These are phyloP conservation scores for Acer saccharum DNA, from an alignment of 345 rosid genomes.

Conservation along the genomic window DNA sequence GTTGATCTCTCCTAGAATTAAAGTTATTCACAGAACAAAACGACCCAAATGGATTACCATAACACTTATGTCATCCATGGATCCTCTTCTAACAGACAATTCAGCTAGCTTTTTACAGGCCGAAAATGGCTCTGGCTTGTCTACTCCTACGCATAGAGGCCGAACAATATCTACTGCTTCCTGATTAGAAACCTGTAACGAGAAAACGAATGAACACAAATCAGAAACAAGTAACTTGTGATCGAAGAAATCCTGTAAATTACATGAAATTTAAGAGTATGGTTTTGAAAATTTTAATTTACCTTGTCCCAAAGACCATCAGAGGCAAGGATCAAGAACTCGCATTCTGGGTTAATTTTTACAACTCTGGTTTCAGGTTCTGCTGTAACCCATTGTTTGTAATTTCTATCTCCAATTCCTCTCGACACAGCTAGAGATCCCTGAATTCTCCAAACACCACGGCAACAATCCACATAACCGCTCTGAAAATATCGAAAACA, in stretches of 20 bases:
- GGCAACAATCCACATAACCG: slow-evolving; percentile 74
- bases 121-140: slow-evolving; percentile 36
- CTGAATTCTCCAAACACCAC: slow-evolving; percentile 81
- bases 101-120: slow-evolving; percentile 79
- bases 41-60: slow-evolving; percentile 54
- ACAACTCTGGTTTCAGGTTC: slow-evolving; percentile 71
- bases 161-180: slow-evolving; percentile 84
- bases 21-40: slow-evolving; percentile 24
- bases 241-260: background rate
- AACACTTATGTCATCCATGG: slow-evolving; percentile 73
- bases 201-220: background rate
- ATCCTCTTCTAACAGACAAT: slow-evolving; percentile 61
- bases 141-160: slow-evolving; percentile 42
- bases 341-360: slow-evolving; percentile 50
- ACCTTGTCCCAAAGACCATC: slow-evolving; percentile 95
- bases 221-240: slow-evolving; percentile 4
- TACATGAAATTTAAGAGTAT: background rate
- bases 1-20: background rate
- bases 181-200: slow-evolving; percentile 64
- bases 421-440: slow-evolving; percentile 85
- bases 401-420: slow-evolving; percentile 72
- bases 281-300: slow-evolving; percentile 6
- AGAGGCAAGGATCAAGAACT: slow-evolving; percentile 86
- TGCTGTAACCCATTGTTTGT: slow-evolving; percentile 78
- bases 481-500: slow-evolving; percentile 42